Evolutionary conservation across 1,284 basidiomycete genomes (phyloP).

Genomic region (Porogramme epimiltina): DNA sequence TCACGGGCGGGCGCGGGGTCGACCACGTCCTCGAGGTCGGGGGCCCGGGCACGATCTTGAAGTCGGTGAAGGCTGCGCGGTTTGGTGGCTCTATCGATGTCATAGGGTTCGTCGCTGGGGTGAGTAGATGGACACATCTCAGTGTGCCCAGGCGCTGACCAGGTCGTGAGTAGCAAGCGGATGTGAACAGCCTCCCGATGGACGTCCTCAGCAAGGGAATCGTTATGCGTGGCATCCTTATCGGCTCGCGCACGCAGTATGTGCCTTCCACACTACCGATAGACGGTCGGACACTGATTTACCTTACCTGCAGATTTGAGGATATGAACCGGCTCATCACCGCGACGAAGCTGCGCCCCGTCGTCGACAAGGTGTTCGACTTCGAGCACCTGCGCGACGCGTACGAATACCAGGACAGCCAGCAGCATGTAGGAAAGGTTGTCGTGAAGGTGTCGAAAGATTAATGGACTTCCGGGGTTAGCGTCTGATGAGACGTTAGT

Average conservation of each 20-base stretch:
- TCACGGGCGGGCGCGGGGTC: constrained; percentile 41
- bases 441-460: background rate
- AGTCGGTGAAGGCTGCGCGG: constrained; percentile 37
- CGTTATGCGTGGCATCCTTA: constrained; percentile 35
- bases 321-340: constrained; percentile 39
- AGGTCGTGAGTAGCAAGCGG: background rate
- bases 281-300: background rate
- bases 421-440: constrained; percentile 33
- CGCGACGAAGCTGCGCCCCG: constrained; percentile 35
- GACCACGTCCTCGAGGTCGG: constrained; percentile 47
- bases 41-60: constrained; percentile 41
- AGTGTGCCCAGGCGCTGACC: no score
- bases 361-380: constrained; percentile 42
- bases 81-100: constrained; percentile 40
- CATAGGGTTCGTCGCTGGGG: constrained; percentile 41
- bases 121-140: constrained; percentile 3
- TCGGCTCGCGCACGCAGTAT: constrained; percentile 36
- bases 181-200: constrained; percentile 8
- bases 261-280: background rate
- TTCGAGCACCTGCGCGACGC: constrained; percentile 41
- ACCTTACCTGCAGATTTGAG: constrained; percentile 31
- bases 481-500: no score
- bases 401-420: constrained; percentile 37
- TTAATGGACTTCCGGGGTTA: no score
- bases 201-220: constrained; percentile 16